Base-by-base conservation (phyloP, 768 basidiomycete species). In the Mycena vitilis region DNA sequence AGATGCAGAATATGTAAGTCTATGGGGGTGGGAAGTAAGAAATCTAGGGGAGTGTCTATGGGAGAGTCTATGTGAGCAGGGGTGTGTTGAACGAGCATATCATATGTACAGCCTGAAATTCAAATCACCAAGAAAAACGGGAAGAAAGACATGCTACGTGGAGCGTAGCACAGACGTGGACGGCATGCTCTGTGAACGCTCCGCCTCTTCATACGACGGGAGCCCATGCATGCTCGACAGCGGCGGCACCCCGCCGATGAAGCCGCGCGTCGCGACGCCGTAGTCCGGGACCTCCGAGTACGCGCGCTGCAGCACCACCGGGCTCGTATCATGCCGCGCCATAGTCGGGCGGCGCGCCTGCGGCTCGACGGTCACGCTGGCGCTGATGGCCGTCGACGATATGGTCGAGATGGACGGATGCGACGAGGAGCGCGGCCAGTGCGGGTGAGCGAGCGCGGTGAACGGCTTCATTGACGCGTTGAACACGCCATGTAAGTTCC, bases 201-300 rank as follows among this genome's bases (percentile, higher is more conserved):
- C 67, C 22, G 87, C 87, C 75, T 95, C 95, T 72, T 94, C 95
- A 73, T 99, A 99, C 45, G 90, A 93, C 54, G 96, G 96, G 72
- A 97, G 75, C 8, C 93, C 95, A 34, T 82, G 83, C 82, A 91
- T 84, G 73, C 92, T 91, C 73, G 85, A 85, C 74, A 95, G 78
- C 18, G 97, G 95, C 12, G 92, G 90, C n/a, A 96, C 91, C 7
- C 96, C 95, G 9, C 96, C 96, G 34, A 96, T 85, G 79, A 96
- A 97, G 8, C 95, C 96, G 16, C 92, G 83, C 68, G 91, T 89
- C 4, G 96, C 95, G 53, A 94, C 85, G 22, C 86, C 86, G 78
- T 99, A 99, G 71, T 93, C 89, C 1, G 97, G 97, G 20, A 98
- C 93, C 82, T 86, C 88, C 71, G 86, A 93, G 73, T 88, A 90